Evolutionary conservation across 805 yeast genomes (phyloP).

Genomic region (Candida tallmaniae): DNA sequence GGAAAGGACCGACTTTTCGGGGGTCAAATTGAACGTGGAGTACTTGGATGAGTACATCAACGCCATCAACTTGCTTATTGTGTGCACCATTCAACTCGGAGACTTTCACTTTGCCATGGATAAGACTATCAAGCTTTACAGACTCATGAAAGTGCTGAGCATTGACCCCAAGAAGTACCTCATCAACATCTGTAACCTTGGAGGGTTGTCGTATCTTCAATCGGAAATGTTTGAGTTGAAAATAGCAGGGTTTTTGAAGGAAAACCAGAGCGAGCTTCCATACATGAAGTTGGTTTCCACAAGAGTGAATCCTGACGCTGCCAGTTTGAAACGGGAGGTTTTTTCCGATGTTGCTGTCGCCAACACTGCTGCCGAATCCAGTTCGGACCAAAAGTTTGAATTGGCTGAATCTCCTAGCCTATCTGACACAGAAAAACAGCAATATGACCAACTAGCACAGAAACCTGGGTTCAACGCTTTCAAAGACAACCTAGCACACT

Average conservation of each 20-base stretch:
- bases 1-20: slow-evolving; percentile 23
- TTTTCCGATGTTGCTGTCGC: too few species aligned
- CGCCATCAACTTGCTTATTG: slow-evolving; percentile 71
- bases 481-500: slow-evolving; percentile 3
- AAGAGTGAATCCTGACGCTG: neutral
- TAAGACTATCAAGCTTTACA: slow-evolving; percentile 58
- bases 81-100: slow-evolving; percentile 65
- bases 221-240: slow-evolving; percentile 56
- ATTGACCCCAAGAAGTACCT: slow-evolving; percentile 60
- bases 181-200: slow-evolving; percentile 64
- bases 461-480: slow-evolving; percentile 3
- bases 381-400: too few species aligned
- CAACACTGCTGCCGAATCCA: too few species aligned
- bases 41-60: slow-evolving; percentile 75
- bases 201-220: slow-evolving; percentile 62
- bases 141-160: slow-evolving; percentile 71
- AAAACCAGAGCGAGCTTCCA: slow-evolving; percentile 20
- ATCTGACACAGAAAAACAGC: neutral
- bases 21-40: slow-evolving; percentile 22
- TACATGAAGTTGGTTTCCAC: too few species aligned
- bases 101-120: slow-evolving; percentile 58
- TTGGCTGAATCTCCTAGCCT: too few species aligned
- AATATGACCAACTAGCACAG: too few species aligned
- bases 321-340: neutral
- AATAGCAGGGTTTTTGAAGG: slow-evolving; percentile 23